Evolutionary conservation across 2,329 filamentous ascomycete species (phyloP).

Genomic region (Trichophyton mentagrophytes): DNA sequence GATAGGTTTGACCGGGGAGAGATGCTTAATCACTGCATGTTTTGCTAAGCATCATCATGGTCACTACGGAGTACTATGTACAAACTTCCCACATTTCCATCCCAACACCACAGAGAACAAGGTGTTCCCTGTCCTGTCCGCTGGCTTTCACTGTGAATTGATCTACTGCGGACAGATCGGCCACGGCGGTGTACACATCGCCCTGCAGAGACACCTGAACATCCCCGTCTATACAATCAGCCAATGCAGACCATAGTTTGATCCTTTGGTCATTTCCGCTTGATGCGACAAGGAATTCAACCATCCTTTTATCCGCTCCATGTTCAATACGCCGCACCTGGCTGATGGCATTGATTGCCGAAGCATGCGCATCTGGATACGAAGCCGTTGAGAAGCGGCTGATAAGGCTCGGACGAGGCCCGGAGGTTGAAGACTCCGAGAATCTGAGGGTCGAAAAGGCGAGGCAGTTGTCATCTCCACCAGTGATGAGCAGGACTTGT

Average conservation of each 20-base stretch:
- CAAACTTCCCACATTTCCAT: conserved; percentile 32
- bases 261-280: conserved; percentile 37
- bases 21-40: conserved; percentile 2
- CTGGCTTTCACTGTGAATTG: conserved; percentile 18
- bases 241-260: conserved; percentile 30
- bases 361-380: conserved; percentile 33
- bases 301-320: not conserved
- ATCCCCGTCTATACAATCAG: conserved; percentile 15
- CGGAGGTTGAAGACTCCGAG: conserved; percentile 8
- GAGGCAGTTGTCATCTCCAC: conserved; percentile 79
- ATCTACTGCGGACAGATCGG: conserved; percentile 44
- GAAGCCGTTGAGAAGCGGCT: conserved; percentile 22
- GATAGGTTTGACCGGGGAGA: not conserved
- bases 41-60: conserved; percentile 5
- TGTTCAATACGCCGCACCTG: conserved; percentile 15
- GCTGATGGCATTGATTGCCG: conserved; percentile 31
- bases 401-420: not conserved
- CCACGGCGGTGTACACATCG: conserved; percentile 37
- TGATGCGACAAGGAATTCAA: conserved; percentile 22
- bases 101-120: conserved; percentile 39
- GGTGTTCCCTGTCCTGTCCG: conserved; percentile 8
- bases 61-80: too few relatives aligned
- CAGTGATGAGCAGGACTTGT: conserved; percentile 51
- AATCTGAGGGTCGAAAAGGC: conserved; percentile 40
- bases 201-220: conserved; percentile 16